Base-by-base conservation (phyloP, 306 rosid species). In the Carpinus fangiana region DNA sequence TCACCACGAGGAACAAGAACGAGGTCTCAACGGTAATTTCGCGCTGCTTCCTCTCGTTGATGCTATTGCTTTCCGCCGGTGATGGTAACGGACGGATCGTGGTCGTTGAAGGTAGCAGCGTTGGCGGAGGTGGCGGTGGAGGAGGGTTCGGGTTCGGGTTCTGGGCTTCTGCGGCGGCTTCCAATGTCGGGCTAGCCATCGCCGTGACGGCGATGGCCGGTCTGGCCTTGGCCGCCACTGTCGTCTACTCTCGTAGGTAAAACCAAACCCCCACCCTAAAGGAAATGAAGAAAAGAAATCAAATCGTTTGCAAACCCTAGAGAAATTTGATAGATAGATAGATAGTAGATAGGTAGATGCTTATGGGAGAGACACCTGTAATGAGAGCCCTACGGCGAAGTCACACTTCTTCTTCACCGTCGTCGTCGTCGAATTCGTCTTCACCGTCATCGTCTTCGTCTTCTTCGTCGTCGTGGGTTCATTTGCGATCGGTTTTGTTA, bases 401-500 rank as follows among this genome's bases (percentile, higher is more conserved):
- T 85, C 89, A 82, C 74, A 90, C 90, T 91, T 89, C 98, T 70
- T 83, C 90, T 50, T 70, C 59, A n/a, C 59, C 23, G n/a, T 53
- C 97, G 74, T 87, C 98, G 72, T 31, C 34, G 34, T 31, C 34
- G 34, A 31, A 31, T 31, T 31, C 91, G 51, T 65, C 70, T 1
- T 64, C 70, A 8, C 31, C 69, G 0, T 87, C 98, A n/a, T 86
- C 34, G 34, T 31, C 34, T 1, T 31, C 34, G 34, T 31, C 34
- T 2, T 31, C 97, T 18, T 86, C 93, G 26, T 93, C 93, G 38
- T 94, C 98, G 78, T 95, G 99, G 99, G 88, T 96, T 91, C 97
- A 89, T 79, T 87, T 96, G 90, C 94, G 99, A 86, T 96, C 99
- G 93, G 99, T 96, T 89, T 86, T 96, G 74, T 91, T 96, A 73